A percentile compares a stretch with the other conserved stretches of the same genome.
Conservation (phyloP, 139 green algal genomes). For the Closterium sp. region DNA sequence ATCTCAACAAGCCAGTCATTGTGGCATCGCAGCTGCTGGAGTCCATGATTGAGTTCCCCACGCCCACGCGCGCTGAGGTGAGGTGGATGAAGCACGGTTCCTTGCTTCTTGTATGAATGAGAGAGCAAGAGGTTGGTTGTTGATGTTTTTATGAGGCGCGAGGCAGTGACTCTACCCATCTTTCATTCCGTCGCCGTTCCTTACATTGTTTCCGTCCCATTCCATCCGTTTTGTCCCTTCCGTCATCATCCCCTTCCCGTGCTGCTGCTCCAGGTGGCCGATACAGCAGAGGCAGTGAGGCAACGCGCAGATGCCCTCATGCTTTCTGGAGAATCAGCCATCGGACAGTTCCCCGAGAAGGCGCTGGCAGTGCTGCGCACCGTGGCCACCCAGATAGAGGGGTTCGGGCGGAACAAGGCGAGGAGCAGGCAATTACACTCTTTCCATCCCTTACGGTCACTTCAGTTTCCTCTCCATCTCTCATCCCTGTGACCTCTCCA, state of each 20-base stretch:
- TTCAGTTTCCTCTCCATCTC: no score
- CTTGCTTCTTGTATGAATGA: no score
- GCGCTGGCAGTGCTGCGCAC: slow-evolving; percentile 68
- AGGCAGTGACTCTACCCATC: no score
- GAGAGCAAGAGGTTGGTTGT: no score
- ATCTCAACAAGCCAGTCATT: slow-evolving; percentile 61
- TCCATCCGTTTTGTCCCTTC: no score
- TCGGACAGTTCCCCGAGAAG: slow-evolving; percentile 73
- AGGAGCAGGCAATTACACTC: no score
- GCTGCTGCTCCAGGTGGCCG: slow-evolving; percentile 62
- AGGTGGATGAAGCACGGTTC: background rate
- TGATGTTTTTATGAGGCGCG: no score
- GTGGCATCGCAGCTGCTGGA: slow-evolving; percentile 67
- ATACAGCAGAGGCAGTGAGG: slow-evolving; percentile 77
- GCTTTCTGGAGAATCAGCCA: slow-evolving; percentile 78
- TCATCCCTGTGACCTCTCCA: background rate
- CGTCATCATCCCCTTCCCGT: no score
- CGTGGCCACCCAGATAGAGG: slow-evolving; percentile 63
- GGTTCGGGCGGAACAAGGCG: background rate
- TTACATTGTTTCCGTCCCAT: no score
- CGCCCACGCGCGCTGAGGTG: slow-evolving; percentile 75
- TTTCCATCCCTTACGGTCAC: no score
- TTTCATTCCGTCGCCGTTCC: no score
- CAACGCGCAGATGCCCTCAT: slow-evolving; percentile 82
- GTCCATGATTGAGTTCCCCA: slow-evolving; percentile 63